Evolutionary conservation across 202 grass and related monocot genomes (phyloP), one percentile per base, ranked within the genome.

Genomic region (Zoysia matrella): DNA sequence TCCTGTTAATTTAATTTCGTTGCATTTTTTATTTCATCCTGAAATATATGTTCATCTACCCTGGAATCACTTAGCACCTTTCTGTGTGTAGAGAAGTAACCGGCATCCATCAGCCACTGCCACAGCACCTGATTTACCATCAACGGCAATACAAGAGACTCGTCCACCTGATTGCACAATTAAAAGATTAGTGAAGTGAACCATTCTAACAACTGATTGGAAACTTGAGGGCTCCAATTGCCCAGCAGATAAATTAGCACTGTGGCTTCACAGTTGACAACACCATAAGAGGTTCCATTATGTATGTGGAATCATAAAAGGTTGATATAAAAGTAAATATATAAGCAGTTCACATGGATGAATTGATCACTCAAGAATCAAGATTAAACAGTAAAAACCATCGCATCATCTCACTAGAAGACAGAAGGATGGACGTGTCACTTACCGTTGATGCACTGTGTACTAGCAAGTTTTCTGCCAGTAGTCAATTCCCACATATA

Each of bases 401-500:
- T 5, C 3, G 39, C 41, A 16, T 44, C 47, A 18, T 52, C 12
- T 18, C 57, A 78, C 18, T 55, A 11, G 30, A 36, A 36, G 22
- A 22, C 22, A 36, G 30, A 36, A 36, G 30, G 30, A 36, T 36
- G 22, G 22, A 55, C 13, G 51, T 54, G 15, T 64, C 50, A 91
- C 92, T 89, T 91, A 97, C 94, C 8, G 18, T 91, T 80, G 68
- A 92, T 91, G 76, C 84, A 91, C 44, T 80, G 52, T 62, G 82
- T 82, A 61, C 60, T 66, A 49, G 84, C 79, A 64, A 91, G 60
- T 64, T 88, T 91, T 85, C 60, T 94, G 44, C 95, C 92, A 76
- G 92, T 90, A 78, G 85, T 82, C 54, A 97, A 70, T 71, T 97
- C 95, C 95, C 92, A 97, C 72, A 81, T 80, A 68, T 91, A 97